A percentile compares a stretch with the other conserved stretches of the same genome.
phyloP scores from a whole-genome alignment of 1,284 basidiomycete species.

The Sanghuangporus weigelae region DNA sequence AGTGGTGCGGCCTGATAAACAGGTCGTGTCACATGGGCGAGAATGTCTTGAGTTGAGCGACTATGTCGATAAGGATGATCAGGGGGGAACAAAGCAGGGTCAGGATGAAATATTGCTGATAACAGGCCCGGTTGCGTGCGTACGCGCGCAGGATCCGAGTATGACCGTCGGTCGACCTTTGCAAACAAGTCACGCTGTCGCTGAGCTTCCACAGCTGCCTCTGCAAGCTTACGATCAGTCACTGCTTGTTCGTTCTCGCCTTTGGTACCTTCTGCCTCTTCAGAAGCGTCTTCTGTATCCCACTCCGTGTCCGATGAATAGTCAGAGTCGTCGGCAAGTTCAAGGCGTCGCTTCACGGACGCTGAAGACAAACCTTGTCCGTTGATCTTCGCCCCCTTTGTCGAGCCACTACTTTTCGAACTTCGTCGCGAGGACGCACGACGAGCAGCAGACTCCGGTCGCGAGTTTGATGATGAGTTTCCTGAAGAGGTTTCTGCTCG shows the following conservation, averaged over 20 bases:
- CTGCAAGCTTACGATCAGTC: slow-evolving; percentile 4
- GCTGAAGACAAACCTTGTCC: not conserved
- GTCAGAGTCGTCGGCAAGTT: slow-evolving; percentile 16
- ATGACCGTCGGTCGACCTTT: slow-evolving; percentile 65
- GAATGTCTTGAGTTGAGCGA: slow-evolving; percentile 44
- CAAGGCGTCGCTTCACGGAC: slow-evolving; percentile 6
- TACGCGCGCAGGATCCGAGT: slow-evolving; percentile 51
- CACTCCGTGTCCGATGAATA: slow-evolving; percentile 20
- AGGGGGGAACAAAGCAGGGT: slow-evolving; percentile 52
- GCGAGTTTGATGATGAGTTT: not conserved
- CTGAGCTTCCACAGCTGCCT: slow-evolving; percentile 52
- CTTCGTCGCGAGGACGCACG: not conserved
- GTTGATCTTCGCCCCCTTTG: not conserved
- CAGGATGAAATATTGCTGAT: slow-evolving; percentile 64
- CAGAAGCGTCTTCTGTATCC: slow-evolving; percentile 29
- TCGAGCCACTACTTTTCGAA: not conserved
- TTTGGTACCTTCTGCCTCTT: slow-evolving; percentile 18
- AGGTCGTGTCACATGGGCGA: slow-evolving; percentile 25
- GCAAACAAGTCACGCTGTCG: slow-evolving; percentile 72
- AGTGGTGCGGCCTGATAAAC: slow-evolving; percentile 28
- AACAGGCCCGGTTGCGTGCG: slow-evolving; percentile 49
- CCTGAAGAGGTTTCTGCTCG: not conserved
- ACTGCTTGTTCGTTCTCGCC: slow-evolving; percentile 24
- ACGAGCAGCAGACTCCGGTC: not conserved
- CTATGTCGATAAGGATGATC: slow-evolving; percentile 53